A percentile compares a stretch with the other conserved stretches of the same genome.
Evolutionary conservation across 768 basidiomycete genomes (phyloP).

Genomic region (Phanerodontia chrysosporium): DNA sequence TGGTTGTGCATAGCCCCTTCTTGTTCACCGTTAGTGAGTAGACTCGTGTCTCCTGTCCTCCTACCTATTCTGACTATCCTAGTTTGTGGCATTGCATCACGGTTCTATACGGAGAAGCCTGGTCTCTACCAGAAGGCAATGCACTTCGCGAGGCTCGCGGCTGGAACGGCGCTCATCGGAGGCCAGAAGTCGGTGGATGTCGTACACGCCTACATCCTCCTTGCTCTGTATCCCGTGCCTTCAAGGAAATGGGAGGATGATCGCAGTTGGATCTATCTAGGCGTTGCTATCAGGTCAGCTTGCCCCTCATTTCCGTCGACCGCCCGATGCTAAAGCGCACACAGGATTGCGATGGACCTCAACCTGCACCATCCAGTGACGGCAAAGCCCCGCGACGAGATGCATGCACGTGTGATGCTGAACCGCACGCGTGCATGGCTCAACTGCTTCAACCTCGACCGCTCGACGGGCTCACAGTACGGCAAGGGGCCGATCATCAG

Average conservation of each 20-base stretch:
- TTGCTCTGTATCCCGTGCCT: slow-evolving; percentile 75
- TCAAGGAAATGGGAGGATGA: slow-evolving; percentile 85
- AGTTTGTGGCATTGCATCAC: slow-evolving; percentile 88
- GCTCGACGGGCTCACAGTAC: slow-evolving; percentile 84
- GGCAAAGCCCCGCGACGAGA: slow-evolving; percentile 72
- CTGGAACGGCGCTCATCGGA: slow-evolving; percentile 70
- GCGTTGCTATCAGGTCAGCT: slow-evolving; percentile 75
- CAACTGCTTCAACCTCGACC: slow-evolving; percentile 87
- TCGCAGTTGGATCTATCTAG: slow-evolving; percentile 84
- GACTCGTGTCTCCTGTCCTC: not conserved
- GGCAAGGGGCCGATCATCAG: slow-evolving; percentile 82
- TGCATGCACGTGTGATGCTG: slow-evolving; percentile 79
- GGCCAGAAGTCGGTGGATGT: slow-evolving; percentile 83
- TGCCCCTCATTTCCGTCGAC: not conserved
- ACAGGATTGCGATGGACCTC: slow-evolving; percentile 82
- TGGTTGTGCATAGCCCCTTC: slow-evolving; percentile 83
- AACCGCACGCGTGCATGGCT: slow-evolving; percentile 90
- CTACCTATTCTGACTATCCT: not conserved
- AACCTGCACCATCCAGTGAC: slow-evolving; percentile 75
- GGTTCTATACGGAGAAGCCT: slow-evolving; percentile 70
- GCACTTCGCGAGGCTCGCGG: slow-evolving; percentile 72
- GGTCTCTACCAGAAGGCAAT: slow-evolving; percentile 68
- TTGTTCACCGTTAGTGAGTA: slow-evolving; percentile 85
- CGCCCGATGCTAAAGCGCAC: not conserved
- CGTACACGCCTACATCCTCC: slow-evolving; percentile 76